A percentile compares a stretch with the other conserved stretches of the same genome.
Evolutionary conservation across 1,284 basidiomycete genomes (phyloP).

Genomic region (Ceratobasidium sp.): DNA sequence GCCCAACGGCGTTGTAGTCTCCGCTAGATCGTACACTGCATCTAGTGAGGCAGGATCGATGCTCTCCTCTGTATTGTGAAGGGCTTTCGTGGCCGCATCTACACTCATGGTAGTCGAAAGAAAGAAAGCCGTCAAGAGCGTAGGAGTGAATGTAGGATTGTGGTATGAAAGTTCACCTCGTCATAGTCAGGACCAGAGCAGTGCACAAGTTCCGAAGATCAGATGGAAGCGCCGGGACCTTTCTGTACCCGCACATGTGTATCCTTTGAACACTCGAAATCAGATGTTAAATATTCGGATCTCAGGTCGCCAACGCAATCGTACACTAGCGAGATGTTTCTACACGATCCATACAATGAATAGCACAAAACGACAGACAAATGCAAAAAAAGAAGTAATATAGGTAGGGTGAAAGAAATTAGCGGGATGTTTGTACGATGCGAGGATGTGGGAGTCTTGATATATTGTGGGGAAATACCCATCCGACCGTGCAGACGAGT

Average conservation of each 20-base stretch:
- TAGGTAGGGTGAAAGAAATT: constrained; percentile 16
- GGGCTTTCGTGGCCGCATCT: constrained; percentile 2
- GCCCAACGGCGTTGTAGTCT: constrained; percentile 60
- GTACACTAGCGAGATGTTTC: constrained; percentile 6
- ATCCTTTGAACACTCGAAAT: no score
- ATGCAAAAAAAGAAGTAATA: constrained; percentile 13
- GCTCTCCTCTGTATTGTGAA: not conserved
- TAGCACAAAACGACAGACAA: constrained; percentile 43
- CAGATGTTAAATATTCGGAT: no score
- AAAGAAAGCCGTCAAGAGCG: not conserved
- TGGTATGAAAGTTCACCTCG: constrained; percentile 12
- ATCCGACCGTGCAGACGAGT: not conserved
- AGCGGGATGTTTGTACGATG: constrained; percentile 10
- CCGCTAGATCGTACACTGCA: constrained; percentile 47
- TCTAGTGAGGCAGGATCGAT: constrained; percentile 45
- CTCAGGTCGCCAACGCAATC: not conserved
- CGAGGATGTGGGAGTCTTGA: no score
- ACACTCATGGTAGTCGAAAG: not conserved
- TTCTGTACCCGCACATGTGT: not conserved
- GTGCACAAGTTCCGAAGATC: constrained; percentile 29
- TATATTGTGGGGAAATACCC: no score
- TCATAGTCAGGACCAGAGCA: constrained; percentile 24
- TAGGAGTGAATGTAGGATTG: constrained; percentile 11
- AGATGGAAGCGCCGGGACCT: constrained; percentile 25
- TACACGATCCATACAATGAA: constrained; percentile 35